Evolutionary conservation across 139 green algal genomes (phyloP).

Genomic region (Coelastrella sp.): DNA sequence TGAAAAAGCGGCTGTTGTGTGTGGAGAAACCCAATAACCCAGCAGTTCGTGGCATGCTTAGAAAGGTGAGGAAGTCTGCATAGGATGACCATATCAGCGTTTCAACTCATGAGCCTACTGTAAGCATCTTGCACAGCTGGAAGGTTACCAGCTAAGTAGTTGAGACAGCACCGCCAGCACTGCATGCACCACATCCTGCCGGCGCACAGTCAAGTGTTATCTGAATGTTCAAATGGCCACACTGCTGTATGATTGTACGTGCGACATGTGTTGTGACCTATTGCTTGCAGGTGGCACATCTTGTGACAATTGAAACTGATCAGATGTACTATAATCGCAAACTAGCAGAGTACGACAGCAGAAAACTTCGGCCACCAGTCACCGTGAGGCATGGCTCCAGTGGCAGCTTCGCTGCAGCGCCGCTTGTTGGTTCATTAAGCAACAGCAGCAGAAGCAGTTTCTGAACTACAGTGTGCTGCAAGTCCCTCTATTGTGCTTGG

Average conservation of each 20-base stretch:
- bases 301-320: constrained; percentile 45
- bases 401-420: constrained; percentile 10
- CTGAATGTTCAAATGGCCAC: too few relatives aligned
- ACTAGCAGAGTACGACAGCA: constrained; percentile 2
- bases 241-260: too few relatives aligned
- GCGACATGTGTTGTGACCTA: not conserved
- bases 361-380: constrained; percentile 28
- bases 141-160: too few relatives aligned
- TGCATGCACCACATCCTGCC: too few relatives aligned
- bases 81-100: too few relatives aligned
- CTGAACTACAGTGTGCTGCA: too few relatives aligned
- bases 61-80: constrained; percentile 65
- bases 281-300: constrained; percentile 38
- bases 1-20: constrained; percentile 54
- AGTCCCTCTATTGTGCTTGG: too few relatives aligned
- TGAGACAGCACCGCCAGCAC: too few relatives aligned
- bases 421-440: not conserved
- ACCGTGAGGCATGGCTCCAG: constrained; percentile 1
- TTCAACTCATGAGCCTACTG: too few relatives aligned
- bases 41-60: constrained; percentile 60
- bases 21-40: constrained; percentile 69
- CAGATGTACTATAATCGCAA: constrained; percentile 41
- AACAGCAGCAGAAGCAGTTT: not conserved
- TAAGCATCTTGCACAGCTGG: too few relatives aligned
- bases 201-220: too few relatives aligned